Evolutionary conservation across 768 basidiomycete species (phyloP), one percentile per base, ranked within the genome.

Genomic region (Trametes cubensis): DNA sequence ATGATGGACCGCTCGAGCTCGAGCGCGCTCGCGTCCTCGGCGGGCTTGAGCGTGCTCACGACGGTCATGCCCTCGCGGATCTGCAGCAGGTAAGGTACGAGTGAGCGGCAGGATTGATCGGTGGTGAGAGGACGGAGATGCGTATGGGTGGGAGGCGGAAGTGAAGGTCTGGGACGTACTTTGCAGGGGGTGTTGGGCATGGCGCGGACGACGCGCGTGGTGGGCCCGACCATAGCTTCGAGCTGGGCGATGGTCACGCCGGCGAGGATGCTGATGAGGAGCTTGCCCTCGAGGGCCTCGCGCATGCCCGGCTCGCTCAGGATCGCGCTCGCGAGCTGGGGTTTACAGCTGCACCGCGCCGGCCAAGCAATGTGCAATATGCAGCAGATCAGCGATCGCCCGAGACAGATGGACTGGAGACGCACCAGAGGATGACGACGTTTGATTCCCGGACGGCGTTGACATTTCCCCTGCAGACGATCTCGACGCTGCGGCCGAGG

Each of bases 1-100:
- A 97, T 88, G 67, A 95, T 88, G 11, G 78, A 75, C 51, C 83
- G 83, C 73, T 93, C 85, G 13, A 82, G 78, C 41, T 86, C 86
- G n/a, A 79, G 73, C 44, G 82, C 73, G 20, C 34, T 34, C 34
- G 34, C 34, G 34, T 34, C 34, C 34, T 76, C 68, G 38, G 81
- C 81, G 3, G 77, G 68, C 5, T 85, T 84, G 41, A 96, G 80
- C 15, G 83, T 87, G 39, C 92, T 91, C 58, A 98, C 83, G 42
- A 97, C 88, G 1, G 95, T 98, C 97, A 99, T 98, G 61, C 97
- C 97, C 78, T 98, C 96, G 21, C 97, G 89, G 72, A 99, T 98
- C 97, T 99, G 64, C 50, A 48, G 38, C 13, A 39, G 38, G 54
- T 45, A 13, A 15, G 34, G 17, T 0, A 11, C 28, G 14, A 23